Evolutionary conservation across 345 rosid species (phyloP), one percentile per base, ranked within the genome.

Genomic region (Bruguiera gymnorhiza): DNA sequence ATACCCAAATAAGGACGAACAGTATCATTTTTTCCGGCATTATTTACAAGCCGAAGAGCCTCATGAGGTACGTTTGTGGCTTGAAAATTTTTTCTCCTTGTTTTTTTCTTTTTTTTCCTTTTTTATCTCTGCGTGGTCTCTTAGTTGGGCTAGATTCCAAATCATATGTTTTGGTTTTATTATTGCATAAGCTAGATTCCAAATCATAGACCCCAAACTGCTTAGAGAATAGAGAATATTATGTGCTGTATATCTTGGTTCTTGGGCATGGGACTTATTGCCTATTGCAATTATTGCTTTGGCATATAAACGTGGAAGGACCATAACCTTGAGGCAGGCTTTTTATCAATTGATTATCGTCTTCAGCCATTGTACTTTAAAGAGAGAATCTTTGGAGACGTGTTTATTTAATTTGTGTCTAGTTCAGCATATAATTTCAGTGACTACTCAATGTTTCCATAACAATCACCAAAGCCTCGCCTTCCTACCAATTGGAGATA

Each of bases 1-100:
- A 63, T 86, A 79, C 73, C 99, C 99, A 73, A 84, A 70, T 79
- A 84, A 87, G 79, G 97, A 87, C 8, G 93, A 90, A 72, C 99
- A 88, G 61, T 80, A 78, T 80, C 88, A 85, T 83, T 95, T 95
- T 83, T 85, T 89, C 81, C 86, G 86, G 84, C 92, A 95, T 80
- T 92, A 90, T 80, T 82, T 94, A 65, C 86, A 65, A 76, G 87
- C 94, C 36, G 87, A 89, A 51, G 85, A 83, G 64, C 97, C 92
- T 30, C 59, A 81, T 48, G 86, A 86, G 88, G 99, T 92, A 82
- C 6, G n/a, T 29, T 39, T 13, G 56, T 56, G 29, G 62, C 60
- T 26, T 4, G 21, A 37, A 5, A 54, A 66, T 61, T 32, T 62
- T 43, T 3, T 4, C 5, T 27, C 29, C 29, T 27, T 1, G 29